Evolutionary conservation across 208 protist species (phyloP), one percentile per base, ranked within the genome.

Genomic region (Trypanosoma lewisi): DNA sequence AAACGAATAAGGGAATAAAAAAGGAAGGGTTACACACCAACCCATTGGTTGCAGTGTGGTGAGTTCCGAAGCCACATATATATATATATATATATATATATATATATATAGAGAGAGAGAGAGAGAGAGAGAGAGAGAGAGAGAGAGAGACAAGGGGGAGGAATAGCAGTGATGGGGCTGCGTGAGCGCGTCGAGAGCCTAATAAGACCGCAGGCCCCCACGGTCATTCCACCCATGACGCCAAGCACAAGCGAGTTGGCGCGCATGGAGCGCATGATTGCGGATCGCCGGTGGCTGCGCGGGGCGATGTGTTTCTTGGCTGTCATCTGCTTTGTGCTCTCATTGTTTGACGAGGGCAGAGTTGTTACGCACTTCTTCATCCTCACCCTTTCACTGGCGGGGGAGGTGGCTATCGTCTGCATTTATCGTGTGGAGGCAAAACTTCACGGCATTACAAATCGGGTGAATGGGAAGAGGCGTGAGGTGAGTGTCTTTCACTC

Each of bases 371-470:
- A 87, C 61, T 56, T 75, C 41, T 50, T 84, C 33, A 62, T 90
- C 12, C 72, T 83, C n/a, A 44, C 67, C 6, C 68, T 83, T 33
- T 83, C 80, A 31, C 50, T 90, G 4, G 70, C 55, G 2, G 83
- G 70, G 2, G 77, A 85, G 60, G 70, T 78, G 50, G 76, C 73
- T 45, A 67, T 87, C 19, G 73, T 78, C 28, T 56, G 72, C 17
- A 63, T 90, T 23, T 87, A 85, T 48, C 73, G 70, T 36, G 78
- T 80, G 59, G 87, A 87, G 70, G 61, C 80, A 19, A 58, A 63
- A 52, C 80, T 87, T 41, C 63, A 80, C 14, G 83, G 83, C 7
- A 51, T 61, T 41, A 77, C 72, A 30, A 86, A 80, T 67, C 70
- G 67, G 2, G 77, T 74, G 42, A 7, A 7, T 59, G 28, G 49